Evolutionary conservation across 2,329 filamentous ascomycete species (phyloP).

Genomic region (Emergomyces orientalis): DNA sequence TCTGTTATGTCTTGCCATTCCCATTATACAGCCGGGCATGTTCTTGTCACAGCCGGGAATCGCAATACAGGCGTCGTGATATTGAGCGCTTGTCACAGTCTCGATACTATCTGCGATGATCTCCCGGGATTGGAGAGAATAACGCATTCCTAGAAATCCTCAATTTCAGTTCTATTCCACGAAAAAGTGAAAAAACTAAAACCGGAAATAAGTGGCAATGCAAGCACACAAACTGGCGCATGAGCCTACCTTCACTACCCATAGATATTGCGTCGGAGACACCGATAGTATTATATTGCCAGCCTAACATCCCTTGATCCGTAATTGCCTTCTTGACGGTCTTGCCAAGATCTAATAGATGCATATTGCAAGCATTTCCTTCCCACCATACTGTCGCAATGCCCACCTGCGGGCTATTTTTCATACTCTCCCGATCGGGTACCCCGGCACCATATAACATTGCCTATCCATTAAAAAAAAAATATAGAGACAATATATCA

Average conservation of each 20-base stretch:
- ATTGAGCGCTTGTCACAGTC: conserved; percentile 82
- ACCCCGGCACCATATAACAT: conserved; percentile 95
- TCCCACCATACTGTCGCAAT: conserved; percentile 95
- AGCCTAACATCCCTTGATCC: conserved; percentile 79
- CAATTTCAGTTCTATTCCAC: not conserved
- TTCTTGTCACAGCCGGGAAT: conserved; percentile 97
- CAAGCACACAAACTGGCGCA: not conserved
- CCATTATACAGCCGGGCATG: conserved; percentile 90
- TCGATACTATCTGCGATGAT: conserved; percentile 93
- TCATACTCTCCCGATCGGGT: conserved; percentile 73
- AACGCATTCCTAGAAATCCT: conserved; percentile 65
- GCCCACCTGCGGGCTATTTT: conserved; percentile 80
- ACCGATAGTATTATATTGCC: conserved; percentile 89
- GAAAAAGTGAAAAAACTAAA: not conserved
- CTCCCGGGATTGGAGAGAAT: conserved; percentile 80
- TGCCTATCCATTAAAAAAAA: conserved; percentile 44
- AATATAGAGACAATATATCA: not conserved
- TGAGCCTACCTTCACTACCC: conserved; percentile 68
- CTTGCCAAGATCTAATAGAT: conserved; percentile 77
- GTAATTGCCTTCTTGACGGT: conserved; percentile 74
- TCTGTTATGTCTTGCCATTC: conserved; percentile 79
- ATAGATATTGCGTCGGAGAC: conserved; percentile 91
- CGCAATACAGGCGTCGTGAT: conserved; percentile 85
- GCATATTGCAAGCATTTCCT: conserved; percentile 80
- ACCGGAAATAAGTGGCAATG: not conserved